Percentiles rank a stretch among this genome's conserved stretches.
Conservation (phyloP, 2,329 filamentous ascomycete genomes). For the Scopulariopsis brevicaulis region DNA sequence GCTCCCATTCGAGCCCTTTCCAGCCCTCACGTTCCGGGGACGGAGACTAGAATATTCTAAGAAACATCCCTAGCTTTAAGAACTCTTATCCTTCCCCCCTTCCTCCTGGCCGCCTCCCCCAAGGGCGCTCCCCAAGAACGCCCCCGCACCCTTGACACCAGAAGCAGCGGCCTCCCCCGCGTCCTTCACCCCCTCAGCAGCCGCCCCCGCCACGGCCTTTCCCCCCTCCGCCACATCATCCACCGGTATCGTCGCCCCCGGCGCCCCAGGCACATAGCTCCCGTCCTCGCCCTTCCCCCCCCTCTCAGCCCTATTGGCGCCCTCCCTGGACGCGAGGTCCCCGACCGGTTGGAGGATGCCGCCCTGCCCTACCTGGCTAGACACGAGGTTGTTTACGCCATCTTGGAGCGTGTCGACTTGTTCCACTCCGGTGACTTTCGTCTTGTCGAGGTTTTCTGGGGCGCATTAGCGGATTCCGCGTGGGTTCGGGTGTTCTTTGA, state of each 20-base stretch:
- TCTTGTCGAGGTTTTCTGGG: constrained; percentile 53
- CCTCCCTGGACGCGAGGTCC: constrained; percentile 51
- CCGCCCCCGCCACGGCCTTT: background rate
- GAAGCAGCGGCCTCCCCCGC: background rate
- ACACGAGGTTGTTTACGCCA: constrained; percentile 49
- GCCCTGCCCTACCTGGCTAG: constrained; percentile 55
- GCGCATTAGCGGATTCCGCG: constrained; percentile 1
- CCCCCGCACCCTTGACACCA: background rate
- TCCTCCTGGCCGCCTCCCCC: background rate
- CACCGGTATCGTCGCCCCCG: background rate
- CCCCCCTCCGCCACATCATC: background rate
- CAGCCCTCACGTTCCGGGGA: too few species aligned
- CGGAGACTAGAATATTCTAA: too few species aligned
- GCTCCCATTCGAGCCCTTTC: too few species aligned
- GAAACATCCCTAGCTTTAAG: too few species aligned
- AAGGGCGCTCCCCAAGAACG: background rate
- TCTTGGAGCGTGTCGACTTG: constrained; percentile 61
- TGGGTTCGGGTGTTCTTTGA: background rate
- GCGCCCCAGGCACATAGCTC: constrained; percentile 23
- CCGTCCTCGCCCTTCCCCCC: constrained; percentile 52
- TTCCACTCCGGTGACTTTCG: constrained; percentile 56
- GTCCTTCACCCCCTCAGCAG: background rate
- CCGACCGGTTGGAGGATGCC: constrained; percentile 55
- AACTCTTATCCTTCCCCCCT: background rate
- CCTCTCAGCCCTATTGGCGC: constrained; percentile 53